Conservation (phyloP, 2,329 filamentous ascomycete species). For the Thielaviopsis ethacetica region DNA sequence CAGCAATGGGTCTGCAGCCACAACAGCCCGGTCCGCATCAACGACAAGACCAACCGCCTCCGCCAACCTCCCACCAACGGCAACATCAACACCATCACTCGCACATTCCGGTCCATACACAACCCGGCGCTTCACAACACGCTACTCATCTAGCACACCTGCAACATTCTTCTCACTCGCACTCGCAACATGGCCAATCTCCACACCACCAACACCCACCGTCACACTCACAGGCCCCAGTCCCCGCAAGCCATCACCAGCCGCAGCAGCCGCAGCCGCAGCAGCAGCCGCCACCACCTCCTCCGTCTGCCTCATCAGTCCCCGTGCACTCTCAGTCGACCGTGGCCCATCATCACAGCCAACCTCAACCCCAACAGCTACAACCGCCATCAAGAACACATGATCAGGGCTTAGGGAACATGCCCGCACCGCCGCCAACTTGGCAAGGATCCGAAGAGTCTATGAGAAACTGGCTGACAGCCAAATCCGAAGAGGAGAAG, state of each 20-base stretch:
- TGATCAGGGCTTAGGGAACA: conserved; percentile 26
- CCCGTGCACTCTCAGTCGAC: neutral
- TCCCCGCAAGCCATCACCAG: conserved; percentile 18
- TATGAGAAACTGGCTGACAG: conserved; percentile 54
- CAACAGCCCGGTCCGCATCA: conserved; percentile 20
- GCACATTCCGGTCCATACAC: neutral
- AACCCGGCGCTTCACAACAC: neutral
- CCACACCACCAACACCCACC: conserved; percentile 15
- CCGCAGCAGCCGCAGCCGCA: conserved; percentile 15
- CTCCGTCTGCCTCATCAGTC: neutral
- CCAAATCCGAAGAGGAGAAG: conserved; percentile 58
- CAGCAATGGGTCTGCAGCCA: conserved; percentile 44
- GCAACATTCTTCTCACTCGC: conserved; percentile 11
- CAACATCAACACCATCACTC: neutral
- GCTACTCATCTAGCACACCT: conserved; percentile 1
- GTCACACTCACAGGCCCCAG: conserved; percentile 18
- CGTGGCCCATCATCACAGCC: neutral
- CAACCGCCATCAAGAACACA: conserved; percentile 9
- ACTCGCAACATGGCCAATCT: conserved; percentile 11
- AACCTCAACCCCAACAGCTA: neutral
- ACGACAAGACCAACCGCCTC: neutral
- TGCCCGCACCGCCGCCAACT: conserved; percentile 47
- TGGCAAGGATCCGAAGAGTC: conserved; percentile 54
- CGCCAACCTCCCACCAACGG: conserved; percentile 13
- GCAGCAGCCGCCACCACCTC: neutral